Base-by-base conservation (phyloP, 441 rosid genomes). In the Syzygium malaccense region DNA sequence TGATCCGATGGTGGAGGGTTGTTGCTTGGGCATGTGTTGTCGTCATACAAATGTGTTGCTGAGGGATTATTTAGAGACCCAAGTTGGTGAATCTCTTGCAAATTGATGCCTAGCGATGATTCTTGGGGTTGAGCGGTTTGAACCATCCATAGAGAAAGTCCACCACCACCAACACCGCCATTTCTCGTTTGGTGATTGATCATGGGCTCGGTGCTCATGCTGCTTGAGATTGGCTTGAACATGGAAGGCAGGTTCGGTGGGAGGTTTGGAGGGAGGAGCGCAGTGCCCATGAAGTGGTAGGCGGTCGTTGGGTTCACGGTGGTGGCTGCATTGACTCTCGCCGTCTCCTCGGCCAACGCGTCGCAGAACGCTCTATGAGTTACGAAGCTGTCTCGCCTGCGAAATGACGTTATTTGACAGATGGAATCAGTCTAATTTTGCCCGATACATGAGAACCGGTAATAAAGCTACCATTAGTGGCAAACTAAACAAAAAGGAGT, bases 321-420 rank as follows among this genome's bases (percentile, higher is more conserved):
- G 45, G 98, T 89, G 87, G 93, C 93, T 87, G 96, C 98, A 89
- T 92, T 96, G 87, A 97, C 92, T 86, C 98, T 95, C 7, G 98
- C 98, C 23, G 99, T 95, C 93, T 96, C 99, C 92, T 97, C 98
- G 0, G 99, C 99, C 88, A 97, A 94, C 32, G 99, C 99, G 57
- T 96, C 99, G 87, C 99, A 97, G 87, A 97, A 97, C 15, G 99
- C 99, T 91, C 99, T 93, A 54, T 97, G 99, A 14, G 99, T 97
- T 54, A 97, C 93, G 92, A 97, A 97, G 90, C 99, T 97, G 89
- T 97, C 99, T 87, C 99, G 89, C 94, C 99, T 97, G 94, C 92
- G 87, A 86, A 87, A 14, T 19, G 55, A 64, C 8, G n/a, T 41
- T 30, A 33, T 20, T 15, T 20, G 20, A 85, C 58, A 85, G n/a